phyloP scores from a whole-genome alignment of 768 basidiomycete species.

The Naganishia kalamii region DNA sequence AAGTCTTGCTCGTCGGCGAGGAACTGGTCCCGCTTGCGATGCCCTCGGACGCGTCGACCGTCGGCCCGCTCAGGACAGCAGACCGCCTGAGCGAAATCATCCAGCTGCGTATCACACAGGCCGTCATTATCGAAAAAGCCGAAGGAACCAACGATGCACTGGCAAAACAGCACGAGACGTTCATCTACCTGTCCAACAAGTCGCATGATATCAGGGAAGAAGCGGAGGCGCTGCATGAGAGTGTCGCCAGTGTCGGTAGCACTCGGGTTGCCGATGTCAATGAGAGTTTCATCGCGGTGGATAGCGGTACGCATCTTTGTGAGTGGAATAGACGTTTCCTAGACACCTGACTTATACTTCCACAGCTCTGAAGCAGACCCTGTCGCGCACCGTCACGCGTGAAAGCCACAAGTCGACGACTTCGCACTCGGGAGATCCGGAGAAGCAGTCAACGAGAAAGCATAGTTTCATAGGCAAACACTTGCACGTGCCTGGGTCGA shows the following conservation, averaged over 20 bases:
- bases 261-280: conserved; percentile 24
- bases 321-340: background rate
- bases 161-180: conserved; percentile 72
- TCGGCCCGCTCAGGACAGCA: conserved; percentile 53
- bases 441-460: conserved; percentile 15
- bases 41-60: conserved; percentile 37
- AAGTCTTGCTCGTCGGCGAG: conserved; percentile 3
- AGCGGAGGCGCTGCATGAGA: conserved; percentile 5
- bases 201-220: conserved; percentile 41
- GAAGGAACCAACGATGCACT: conserved; percentile 81
- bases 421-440: conserved; percentile 11
- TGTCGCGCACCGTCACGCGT: conserved; percentile 1
- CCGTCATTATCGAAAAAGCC: conserved; percentile 69
- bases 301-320: background rate
- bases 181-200: conserved; percentile 70
- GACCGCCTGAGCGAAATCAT: conserved; percentile 71
- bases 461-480: conserved; percentile 31
- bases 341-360: background rate
- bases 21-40: conserved; percentile 3
- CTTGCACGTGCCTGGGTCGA: conserved; percentile 35
- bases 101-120: conserved; percentile 79
- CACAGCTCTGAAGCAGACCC: background rate
- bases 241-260: background rate
- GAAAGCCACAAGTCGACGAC: background rate
- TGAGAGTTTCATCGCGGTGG: conserved; percentile 38